Evolutionary conservation across 257 asterid species (phyloP).

Genomic region (Solanum stenotomum): DNA sequence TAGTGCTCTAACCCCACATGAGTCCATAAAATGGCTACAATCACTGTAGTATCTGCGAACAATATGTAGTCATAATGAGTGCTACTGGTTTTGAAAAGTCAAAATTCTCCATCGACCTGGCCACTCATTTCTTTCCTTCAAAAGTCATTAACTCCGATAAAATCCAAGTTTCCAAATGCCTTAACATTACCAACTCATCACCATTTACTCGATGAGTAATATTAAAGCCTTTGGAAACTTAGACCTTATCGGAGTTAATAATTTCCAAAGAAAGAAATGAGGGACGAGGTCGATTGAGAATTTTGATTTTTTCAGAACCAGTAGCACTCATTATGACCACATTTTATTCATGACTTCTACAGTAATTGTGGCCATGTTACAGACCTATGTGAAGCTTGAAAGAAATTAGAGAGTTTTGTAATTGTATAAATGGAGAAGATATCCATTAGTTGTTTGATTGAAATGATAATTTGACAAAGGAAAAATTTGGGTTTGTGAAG

Average conservation of each 20-base stretch:
- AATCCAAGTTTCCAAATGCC: slow-evolving; percentile 51
- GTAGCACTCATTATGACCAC: slow-evolving; percentile 61
- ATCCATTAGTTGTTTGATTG: not conserved
- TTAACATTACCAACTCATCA: slow-evolving; percentile 62
- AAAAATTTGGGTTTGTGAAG: not conserved
- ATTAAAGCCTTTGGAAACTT: slow-evolving; percentile 47
- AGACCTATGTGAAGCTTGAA: not conserved
- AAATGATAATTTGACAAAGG: not conserved
- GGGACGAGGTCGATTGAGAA: slow-evolving; percentile 69
- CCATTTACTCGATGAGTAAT: slow-evolving; percentile 65
- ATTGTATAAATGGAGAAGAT: not conserved
- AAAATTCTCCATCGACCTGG: slow-evolving; percentile 59
- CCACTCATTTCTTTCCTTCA: slow-evolving; percentile 50
- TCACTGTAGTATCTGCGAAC: not conserved
- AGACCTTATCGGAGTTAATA: slow-evolving; percentile 79
- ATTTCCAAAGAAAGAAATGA: slow-evolving; percentile 53
- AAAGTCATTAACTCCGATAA: slow-evolving; percentile 83
- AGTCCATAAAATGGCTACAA: not conserved
- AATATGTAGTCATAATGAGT: slow-evolving; percentile 44
- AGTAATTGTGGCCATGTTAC: not conserved
- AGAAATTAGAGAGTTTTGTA: not conserved
- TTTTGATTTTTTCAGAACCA: slow-evolving; percentile 65
- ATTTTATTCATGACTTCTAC: not conserved
- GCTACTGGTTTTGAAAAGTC: slow-evolving; percentile 82
- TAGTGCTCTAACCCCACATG: not conserved